Base-by-base conservation (phyloP, 208 protist genomes). In the Acanthamoeba sp. region DNA sequence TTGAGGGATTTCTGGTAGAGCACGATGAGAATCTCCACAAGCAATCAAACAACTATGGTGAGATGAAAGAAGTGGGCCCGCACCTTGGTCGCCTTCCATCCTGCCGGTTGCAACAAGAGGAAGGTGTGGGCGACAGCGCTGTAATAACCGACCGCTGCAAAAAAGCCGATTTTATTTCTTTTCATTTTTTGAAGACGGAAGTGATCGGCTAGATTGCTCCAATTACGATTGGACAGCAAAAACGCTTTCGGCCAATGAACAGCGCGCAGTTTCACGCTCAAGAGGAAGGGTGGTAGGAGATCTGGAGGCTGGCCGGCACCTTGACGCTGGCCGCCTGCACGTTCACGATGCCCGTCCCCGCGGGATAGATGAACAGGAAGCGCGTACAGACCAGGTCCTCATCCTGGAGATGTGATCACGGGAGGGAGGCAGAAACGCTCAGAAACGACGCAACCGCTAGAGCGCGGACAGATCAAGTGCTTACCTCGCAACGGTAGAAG, bases 301-400 rank as follows among this genome's bases (percentile, higher is more conserved):
- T 80, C 69, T 48, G 69, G 4, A 80, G 27, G 38, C 69, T 80
- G 5, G 69, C 18, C 7, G 69, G 69, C 69, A 80, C 80, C n/a
- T 38, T 27, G 36, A 88, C 48, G 45, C 6, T 59, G 36, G 14
- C 18, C 48, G 50, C 48, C 29, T 88, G 48, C 14, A 88, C 48
- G 40, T n/a, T n/a, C n/a, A 4, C n/a, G 48, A 34, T n/a, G 32
- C 9, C 10, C 38, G 45, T 34, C 7, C 48, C 59, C 6, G n/a
- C 32, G 10, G 80, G 40, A n/a, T 62, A 88, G 40, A 88, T n/a
- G n/a, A 52, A 88, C 40, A 88, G 32, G 80, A 88, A 88, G 80
- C 80, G 80, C n/a, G 80, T 88, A 42, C 40, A 64, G 9, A 88
- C 80, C 40, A 88, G 48, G 27, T 88, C 80, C n/a, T 88, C 80